phyloP scores from a whole-genome alignment of 2,329 filamentous ascomycete genomes.

The Cladophialophora exuberans region DNA sequence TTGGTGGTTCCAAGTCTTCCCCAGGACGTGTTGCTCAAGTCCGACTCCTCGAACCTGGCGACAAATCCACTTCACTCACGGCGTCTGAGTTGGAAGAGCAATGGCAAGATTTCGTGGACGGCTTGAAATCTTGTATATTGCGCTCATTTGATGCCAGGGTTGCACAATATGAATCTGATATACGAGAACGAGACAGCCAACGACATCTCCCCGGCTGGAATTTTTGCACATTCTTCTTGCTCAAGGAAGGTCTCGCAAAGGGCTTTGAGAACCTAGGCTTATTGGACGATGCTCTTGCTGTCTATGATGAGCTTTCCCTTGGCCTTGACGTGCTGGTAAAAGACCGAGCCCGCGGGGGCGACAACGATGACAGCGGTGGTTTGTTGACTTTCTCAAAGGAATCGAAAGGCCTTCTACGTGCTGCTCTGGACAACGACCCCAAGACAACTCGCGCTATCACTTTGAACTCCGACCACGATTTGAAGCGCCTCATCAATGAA shows the following conservation, averaged over 20 bases:
- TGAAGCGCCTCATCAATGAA: slow-evolving; percentile 24
- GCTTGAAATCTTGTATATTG: slow-evolving; percentile 85
- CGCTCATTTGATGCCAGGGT: slow-evolving; percentile 89
- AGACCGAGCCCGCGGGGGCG: slow-evolving; percentile 67
- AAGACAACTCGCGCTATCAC: slow-evolving; percentile 24
- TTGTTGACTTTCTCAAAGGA: slow-evolving; percentile 76
- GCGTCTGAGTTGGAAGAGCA: slow-evolving; percentile 78
- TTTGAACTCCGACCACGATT: slow-evolving; percentile 33
- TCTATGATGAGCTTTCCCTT: slow-evolving; percentile 90
- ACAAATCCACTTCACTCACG: slow-evolving; percentile 57
- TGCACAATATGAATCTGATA: slow-evolving; percentile 94
- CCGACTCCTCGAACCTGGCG: slow-evolving; percentile 57
- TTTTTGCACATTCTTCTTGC: slow-evolving; percentile 97
- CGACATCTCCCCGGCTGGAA: slow-evolving; percentile 92
- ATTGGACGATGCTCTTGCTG: slow-evolving; percentile 90
- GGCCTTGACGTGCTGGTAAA: slow-evolving; percentile 81
- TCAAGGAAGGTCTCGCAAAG: slow-evolving; percentile 91
- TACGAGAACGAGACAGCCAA: slow-evolving; percentile 89
- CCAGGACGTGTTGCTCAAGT: slow-evolving; percentile 84
- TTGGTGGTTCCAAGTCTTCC: slow-evolving; percentile 76
- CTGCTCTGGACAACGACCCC: slow-evolving; percentile 45
- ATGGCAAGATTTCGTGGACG: slow-evolving; percentile 81
- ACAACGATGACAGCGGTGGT: slow-evolving; percentile 70
- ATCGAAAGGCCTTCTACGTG: slow-evolving; percentile 63
- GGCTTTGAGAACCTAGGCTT: slow-evolving; percentile 96